Evolutionary conservation across 768 basidiomycete genomes (phyloP).

Genomic region (Lactarius sanguifluus): DNA sequence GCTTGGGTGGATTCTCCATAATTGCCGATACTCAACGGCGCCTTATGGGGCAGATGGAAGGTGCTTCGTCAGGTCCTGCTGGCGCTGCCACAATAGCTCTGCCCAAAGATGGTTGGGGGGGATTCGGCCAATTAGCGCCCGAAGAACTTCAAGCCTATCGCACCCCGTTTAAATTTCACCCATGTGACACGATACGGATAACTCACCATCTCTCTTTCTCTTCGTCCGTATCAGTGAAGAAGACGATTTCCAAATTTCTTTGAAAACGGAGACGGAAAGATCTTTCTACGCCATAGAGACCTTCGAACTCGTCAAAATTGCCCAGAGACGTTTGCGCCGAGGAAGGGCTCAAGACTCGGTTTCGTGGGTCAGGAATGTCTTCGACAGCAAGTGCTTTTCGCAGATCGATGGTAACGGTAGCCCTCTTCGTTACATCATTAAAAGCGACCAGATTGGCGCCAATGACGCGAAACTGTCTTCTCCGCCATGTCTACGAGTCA

Average conservation of each 20-base stretch:
- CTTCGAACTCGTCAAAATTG: conserved; percentile 58
- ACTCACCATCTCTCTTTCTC: conserved; percentile 85
- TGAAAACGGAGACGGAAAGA: conserved; percentile 86
- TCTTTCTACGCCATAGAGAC: conserved; percentile 68
- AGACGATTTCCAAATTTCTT: conserved; percentile 74
- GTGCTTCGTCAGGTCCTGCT: conserved; percentile 45
- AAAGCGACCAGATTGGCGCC: conserved; percentile 86
- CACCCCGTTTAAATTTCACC: conserved; percentile 12
- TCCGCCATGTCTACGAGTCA: conserved; percentile 65
- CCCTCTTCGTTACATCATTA: conserved; percentile 90
- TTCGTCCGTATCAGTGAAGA: conserved; percentile 88
- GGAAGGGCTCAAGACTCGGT: conserved; percentile 46
- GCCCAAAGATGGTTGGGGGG: conserved; percentile 94
- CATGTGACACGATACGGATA: not conserved
- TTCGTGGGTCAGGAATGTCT: conserved; percentile 67
- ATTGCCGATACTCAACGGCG: not conserved
- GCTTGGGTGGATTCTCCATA: conserved; percentile 10
- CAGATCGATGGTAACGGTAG: conserved; percentile 86
- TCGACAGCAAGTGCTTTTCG: conserved; percentile 77
- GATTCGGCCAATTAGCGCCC: conserved; percentile 82
- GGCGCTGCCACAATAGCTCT: conserved; percentile 84
- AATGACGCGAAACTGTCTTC: conserved; percentile 80
- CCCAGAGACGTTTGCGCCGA: conserved; percentile 40
- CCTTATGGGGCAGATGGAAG: conserved; percentile 7
- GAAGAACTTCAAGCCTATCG: conserved; percentile 79